phyloP scores from a whole-genome alignment of 2,329 filamentous ascomycete species.

The Fonsecaea pedrosoi region DNA sequence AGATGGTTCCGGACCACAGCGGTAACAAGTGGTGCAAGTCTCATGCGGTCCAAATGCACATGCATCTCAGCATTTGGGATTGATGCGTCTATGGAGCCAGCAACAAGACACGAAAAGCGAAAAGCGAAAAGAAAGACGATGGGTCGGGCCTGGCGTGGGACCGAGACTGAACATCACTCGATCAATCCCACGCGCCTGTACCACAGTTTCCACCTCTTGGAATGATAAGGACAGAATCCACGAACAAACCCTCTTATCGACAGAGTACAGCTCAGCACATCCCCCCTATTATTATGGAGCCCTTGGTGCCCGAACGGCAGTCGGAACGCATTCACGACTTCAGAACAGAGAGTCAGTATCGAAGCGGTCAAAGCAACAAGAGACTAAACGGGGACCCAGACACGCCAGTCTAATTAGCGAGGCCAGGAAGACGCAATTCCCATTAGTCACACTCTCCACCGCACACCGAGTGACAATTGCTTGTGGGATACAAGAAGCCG shows the following conservation, averaged over 20 bases:
- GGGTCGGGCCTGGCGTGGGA: not conserved
- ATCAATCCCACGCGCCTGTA: conserved; percentile 1
- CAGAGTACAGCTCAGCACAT: not conserved
- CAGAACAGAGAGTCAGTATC: not conserved
- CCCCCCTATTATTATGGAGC: not conserved
- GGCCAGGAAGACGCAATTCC: conserved; percentile 9
- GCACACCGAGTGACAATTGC: conserved; percentile 2
- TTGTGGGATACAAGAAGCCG: conserved; percentile 10
- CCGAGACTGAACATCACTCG: not conserved
- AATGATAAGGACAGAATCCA: not conserved
- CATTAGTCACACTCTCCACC: conserved; percentile 27
- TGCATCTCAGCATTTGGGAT: not conserved
- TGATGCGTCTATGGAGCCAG: not conserved
- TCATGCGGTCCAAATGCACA: conserved; percentile 23
- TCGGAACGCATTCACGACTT: not conserved
- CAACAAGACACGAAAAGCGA: not conserved
- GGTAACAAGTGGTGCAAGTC: conserved; percentile 6
- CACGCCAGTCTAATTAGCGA: not conserved
- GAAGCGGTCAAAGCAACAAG: conserved; percentile 19
- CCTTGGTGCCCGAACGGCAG: conserved; percentile 4
- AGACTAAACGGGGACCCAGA: not conserved
- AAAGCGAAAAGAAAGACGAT: not conserved
- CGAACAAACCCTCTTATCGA: not conserved
- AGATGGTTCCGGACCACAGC: conserved; percentile 9
- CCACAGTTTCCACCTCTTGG: not conserved